Conservation (phyloP, 225 moss, liverwort and hornwort genomes). For the Rhytidiadelphus loreus region DNA sequence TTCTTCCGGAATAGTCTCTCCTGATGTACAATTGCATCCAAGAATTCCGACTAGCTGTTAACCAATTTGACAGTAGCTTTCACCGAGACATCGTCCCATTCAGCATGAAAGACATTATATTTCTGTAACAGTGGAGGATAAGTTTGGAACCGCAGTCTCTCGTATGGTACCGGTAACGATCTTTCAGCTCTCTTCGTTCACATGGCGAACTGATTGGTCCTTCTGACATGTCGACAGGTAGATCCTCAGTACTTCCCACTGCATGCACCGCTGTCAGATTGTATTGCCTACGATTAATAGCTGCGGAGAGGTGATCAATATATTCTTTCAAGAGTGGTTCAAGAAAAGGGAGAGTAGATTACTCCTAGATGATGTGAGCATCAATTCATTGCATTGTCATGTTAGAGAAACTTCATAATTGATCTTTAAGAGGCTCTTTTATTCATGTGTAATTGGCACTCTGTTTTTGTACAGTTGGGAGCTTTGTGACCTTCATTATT, state of each 20-base stretch:
- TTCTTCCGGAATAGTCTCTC: slow-evolving; percentile 70
- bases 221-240: neutral
- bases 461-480: neutral
- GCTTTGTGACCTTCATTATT: neutral
- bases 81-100: neutral
- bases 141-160: neutral
- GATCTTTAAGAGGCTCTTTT: neutral
- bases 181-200: neutral
- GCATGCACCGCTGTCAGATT: neutral
- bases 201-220: neutral
- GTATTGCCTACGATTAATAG: neutral
- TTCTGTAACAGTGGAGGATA: neutral
- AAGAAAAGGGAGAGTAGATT: neutral
- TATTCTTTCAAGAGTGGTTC: neutral
- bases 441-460: neutral
- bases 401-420: neutral
- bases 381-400: neutral
- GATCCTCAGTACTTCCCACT: neutral
- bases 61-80: neutral
- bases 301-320: neutral
- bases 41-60: neutral
- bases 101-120: neutral
- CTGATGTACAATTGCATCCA: slow-evolving; percentile 3
- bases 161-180: neutral
- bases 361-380: neutral